Base-by-base conservation (phyloP, 2,329 filamentous ascomycete genomes). In the Aspergillus phoenicis region DNA sequence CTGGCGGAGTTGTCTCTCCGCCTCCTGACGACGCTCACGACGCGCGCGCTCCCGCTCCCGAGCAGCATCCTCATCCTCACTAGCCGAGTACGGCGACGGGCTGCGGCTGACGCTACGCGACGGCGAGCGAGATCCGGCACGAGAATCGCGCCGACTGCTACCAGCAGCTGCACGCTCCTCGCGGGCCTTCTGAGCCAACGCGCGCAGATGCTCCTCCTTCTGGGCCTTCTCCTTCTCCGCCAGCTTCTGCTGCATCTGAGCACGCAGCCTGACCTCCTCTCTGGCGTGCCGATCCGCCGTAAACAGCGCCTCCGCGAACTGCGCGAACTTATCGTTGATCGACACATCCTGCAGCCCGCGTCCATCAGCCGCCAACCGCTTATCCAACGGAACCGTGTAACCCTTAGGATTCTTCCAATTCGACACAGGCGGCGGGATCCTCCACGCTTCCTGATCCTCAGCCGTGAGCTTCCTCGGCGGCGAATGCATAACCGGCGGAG, bases 341-440 rank as follows among this genome's bases (percentile, higher is more conserved):
- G 92, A 90, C 45, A 97, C 88, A 74, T 99, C 95, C 76, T 97
- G 93, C 64, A 99, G 75, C 0, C 92, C 92, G 70, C 95, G 86
- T 11, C 95, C 95, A 75, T 98, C 94, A 8, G 95, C 94, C 17
- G 95, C 95, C 68, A 99, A 80, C 73, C 95, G 89, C 82, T 99
- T 99, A 76, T 99, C 95, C 55, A 99, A 78, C 0, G 95, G 92
- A 1, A 99, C 91, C 0, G 95, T 99, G 73, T 97, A 99, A 70
- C 95, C 95, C 81, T 98, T 98, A 1, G 94, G 91, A 76, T 99
- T 99, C 85, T 99, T 99, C 95, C 95, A 99, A 77, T 98, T 98
- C 20, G 91, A 96, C 2, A 99, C 89, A 0, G 94, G 91, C 2
- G 94, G 93, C 0, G 89, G 89, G 33, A 91, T 97, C 72, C 89